Evolutionary conservation across 1,284 basidiomycete species (phyloP), one percentile per base, ranked within the genome.

Genomic region (Tylopilus orsonianus): DNA sequence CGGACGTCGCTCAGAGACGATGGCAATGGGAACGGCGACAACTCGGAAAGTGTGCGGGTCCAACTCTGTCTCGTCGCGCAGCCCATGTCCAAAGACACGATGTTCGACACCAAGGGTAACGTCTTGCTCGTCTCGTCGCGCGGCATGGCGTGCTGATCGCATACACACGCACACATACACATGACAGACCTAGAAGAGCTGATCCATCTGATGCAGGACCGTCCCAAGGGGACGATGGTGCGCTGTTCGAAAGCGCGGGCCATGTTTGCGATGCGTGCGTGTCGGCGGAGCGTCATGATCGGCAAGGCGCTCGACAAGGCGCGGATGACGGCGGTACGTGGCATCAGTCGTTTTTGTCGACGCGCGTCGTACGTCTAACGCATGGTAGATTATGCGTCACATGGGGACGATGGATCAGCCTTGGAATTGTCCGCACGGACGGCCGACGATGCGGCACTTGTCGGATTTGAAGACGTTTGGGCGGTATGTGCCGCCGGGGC

Each of bases 361-460:
- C 14, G 24, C 19, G 1, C 8, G 14, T 36, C 13, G 33, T 33
- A 18, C 8, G 18, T 12, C 8, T 2, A 3, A 13, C 8, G 16
- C 2, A 23, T 5, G 6, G 14, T 34, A 94, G 90, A 82, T 98
- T 49, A 74, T 99, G 2, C 79, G 80, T 40, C 92, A 98, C 67
- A 97, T 99, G 93, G 92, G 92, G 33, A 87, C 80, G 7, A 94
- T 99, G 75, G 92, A 97, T 58, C 93, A 97, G 62, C 97, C 95
- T 0, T 99, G 97, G 93, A 93, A 96, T 52, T 98, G 95, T 64
- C 95, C 96, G 2, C 95, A 97, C 64, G 95, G 95, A 4, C 74
- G 95, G 37, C 96, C 96, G 1, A 99, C 95, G 7, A 97, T 97
- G 93, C 83, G 95, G 20, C 92, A 94, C 72, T 69, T 94, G 2